phyloP scores from a whole-genome alignment of 345 rosid species.

The Eucalyptus viminalis region DNA sequence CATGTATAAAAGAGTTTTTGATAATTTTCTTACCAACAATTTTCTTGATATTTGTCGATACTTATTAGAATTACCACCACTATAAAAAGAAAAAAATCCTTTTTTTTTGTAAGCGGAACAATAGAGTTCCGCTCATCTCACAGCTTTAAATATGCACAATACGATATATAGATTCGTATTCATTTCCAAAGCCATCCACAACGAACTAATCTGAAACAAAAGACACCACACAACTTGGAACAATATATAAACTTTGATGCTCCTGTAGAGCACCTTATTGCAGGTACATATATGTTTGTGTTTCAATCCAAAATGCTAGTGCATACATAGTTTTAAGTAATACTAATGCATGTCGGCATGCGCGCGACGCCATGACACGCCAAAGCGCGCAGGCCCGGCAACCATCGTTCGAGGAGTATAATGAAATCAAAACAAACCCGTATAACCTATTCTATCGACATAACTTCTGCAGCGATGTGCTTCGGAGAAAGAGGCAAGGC shows the following conservation, averaged over 20 bases:
- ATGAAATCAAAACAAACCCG: neutral
- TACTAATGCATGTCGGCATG: neutral
- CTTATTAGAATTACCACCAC: neutral
- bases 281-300: neutral
- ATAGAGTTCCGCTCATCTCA: neutral
- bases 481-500: neutral
- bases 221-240: neutral
- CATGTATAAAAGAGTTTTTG: neutral
- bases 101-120: neutral
- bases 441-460: neutral
- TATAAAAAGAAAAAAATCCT: neutral
- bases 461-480: neutral
- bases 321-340: neutral
- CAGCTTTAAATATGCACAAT: neutral
- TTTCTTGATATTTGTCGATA: neutral
- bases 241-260: neutral
- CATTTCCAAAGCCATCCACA: neutral
- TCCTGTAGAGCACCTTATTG: neutral
- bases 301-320: neutral
- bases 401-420: neutral
- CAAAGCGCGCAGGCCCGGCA: neutral
- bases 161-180: neutral
- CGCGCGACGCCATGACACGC: fast-evolving
- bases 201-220: neutral
- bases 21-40: neutral